Percentiles rank a stretch among this genome's conserved stretches.
These are phyloP conservation scores for Cladophialophora exuberans DNA, from an alignment of 2,329 filamentous ascomycete species.

Conservation along the genomic window DNA sequence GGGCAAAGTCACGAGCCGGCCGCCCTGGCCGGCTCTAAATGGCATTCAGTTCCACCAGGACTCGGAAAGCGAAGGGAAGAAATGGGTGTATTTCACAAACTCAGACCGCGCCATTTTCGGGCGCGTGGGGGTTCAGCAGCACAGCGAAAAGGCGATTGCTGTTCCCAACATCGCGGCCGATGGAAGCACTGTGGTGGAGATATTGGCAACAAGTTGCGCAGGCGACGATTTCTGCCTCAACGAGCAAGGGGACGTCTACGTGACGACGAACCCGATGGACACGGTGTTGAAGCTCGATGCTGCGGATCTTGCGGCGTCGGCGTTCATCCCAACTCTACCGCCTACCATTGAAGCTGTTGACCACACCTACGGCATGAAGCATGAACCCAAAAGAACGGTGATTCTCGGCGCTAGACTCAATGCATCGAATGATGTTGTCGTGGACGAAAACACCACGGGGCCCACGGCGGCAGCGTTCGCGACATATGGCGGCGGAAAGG, in stretches of 20 bases:
- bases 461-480: slow-evolving; percentile 4
- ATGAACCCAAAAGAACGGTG: not conserved
- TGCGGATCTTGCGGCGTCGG: not conserved
- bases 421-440: not conserved
- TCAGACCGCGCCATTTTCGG: slow-evolving; percentile 8
- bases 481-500: not conserved
- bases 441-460: not conserved
- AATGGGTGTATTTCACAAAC: slow-evolving; percentile 9
- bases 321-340: too few species aligned
- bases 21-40: slow-evolving; percentile 6
- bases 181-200: too few species aligned
- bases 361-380: too few species aligned
- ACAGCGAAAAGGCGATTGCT: not conserved
- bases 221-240: slow-evolving; percentile 12
- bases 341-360: too few species aligned
- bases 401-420: not conserved
- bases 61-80: not conserved
- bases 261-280: slow-evolving; percentile 11
- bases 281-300: slow-evolving; percentile 13
- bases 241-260: slow-evolving; percentile 3
- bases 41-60: not conserved
- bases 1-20: slow-evolving; percentile 6
- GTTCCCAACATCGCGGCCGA: not conserved
- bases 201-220: not conserved
- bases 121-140: not conserved